Conservation (phyloP, 768 basidiomycete genomes). For the Kwoniella dendrophila region DNA sequence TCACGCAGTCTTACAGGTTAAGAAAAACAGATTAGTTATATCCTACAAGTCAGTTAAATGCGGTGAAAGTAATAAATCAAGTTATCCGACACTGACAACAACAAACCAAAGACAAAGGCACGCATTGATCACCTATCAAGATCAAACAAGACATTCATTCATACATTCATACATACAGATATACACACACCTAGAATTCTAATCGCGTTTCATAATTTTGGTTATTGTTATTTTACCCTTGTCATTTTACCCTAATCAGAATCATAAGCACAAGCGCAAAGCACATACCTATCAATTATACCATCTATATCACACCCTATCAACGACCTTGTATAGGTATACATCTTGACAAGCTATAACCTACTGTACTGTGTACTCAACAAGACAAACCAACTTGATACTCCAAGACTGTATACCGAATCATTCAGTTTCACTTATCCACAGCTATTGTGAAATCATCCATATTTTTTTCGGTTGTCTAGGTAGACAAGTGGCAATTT, state of each 20-base stretch:
- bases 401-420: neutral
- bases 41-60: neutral
- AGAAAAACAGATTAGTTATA: neutral
- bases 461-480: too few species aligned
- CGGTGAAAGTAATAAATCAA: neutral
- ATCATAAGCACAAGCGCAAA: neutral
- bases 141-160: neutral
- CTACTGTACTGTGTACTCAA: neutral
- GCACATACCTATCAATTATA: neutral
- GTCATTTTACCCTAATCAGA: neutral
- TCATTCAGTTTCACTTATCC: neutral
- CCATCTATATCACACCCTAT: neutral
- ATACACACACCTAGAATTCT: neutral
- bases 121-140: constrained; percentile 8
- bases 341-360: too few species aligned
- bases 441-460: neutral
- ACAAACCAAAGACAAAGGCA: neutral
- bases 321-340: too few species aligned
- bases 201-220: constrained; percentile 6
- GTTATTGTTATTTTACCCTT: neutral
- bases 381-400: neutral
- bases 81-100: neutral
- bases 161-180: neutral
- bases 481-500: constrained; percentile 4
- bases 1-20: neutral